Evolutionary conservation across 1,284 basidiomycete species (phyloP).

Genomic region (Ustilago esculenta): DNA sequence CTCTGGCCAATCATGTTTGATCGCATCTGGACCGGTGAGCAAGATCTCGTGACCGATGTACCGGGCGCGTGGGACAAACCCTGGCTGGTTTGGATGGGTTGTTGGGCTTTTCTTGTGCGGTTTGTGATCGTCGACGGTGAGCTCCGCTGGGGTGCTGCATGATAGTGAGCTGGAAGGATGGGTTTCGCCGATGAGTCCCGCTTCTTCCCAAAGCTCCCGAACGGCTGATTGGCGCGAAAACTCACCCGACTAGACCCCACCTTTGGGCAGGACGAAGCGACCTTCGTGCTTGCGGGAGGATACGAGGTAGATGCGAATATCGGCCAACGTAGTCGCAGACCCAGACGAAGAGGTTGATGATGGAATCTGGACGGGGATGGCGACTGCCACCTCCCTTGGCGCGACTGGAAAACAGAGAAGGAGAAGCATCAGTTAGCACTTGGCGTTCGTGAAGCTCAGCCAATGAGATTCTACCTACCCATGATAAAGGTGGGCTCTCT

Average conservation of each 20-base stretch:
- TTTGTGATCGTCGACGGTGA: conserved; percentile 50
- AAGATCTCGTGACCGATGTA: conserved; percentile 53
- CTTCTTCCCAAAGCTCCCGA: conserved; percentile 63
- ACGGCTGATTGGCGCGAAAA: conserved; percentile 45
- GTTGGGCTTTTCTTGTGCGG: conserved; percentile 52
- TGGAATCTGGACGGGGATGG: conserved; percentile 33
- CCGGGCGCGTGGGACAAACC: conserved; percentile 49
- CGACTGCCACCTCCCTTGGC: conserved; percentile 49
- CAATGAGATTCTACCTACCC: conserved; percentile 3
- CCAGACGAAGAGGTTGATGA: not conserved
- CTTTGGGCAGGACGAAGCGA: conserved; percentile 60
- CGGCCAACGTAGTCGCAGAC: not conserved
- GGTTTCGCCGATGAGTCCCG: conserved; percentile 18
- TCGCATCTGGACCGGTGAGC: conserved; percentile 3
- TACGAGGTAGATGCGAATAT: conserved; percentile 50
- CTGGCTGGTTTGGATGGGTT: conserved; percentile 5
- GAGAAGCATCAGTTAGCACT: too few species aligned
- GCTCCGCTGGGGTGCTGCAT: not conserved
- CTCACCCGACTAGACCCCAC: conserved; percentile 61
- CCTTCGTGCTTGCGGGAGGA: conserved; percentile 58
- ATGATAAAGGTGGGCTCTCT: too few species aligned
- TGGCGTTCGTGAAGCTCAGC: too few species aligned
- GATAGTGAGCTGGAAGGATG: conserved; percentile 7
- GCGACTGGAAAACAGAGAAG: conserved; percentile 2
- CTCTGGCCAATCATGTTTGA: conserved; percentile 52